These are phyloP conservation scores for Vitellaria paradoxa DNA, from an alignment of 179 eudicot species.

Conservation along the genomic window DNA sequence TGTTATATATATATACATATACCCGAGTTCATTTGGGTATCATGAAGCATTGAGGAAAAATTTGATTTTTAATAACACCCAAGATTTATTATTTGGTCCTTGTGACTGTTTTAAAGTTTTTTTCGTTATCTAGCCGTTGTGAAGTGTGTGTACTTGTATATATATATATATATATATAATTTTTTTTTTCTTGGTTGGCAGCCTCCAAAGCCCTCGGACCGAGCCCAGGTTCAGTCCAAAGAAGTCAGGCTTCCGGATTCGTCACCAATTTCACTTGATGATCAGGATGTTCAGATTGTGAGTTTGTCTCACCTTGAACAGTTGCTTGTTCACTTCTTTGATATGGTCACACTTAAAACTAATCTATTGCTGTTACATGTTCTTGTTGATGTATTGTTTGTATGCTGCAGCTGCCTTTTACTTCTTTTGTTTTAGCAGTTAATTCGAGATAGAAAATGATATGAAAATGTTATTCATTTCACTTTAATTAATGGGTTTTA, in stretches of 20 bases:
- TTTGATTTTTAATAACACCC: background rate
- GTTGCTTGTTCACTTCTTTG: background rate
- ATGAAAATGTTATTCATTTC: background rate
- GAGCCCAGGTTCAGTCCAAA: slow-evolving; percentile 80
- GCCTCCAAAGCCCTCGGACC: slow-evolving; percentile 84
- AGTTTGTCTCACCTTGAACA: slow-evolving; percentile 26
- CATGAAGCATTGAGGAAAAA: background rate
- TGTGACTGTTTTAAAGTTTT: background rate
- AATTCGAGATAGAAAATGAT: background rate
- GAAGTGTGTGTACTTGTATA: background rate
- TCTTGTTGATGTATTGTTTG: background rate
- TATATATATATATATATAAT: background rate
- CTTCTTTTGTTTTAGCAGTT: background rate
- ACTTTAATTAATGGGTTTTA: background rate
- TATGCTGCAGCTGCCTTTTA: background rate
- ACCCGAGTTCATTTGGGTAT: background rate
- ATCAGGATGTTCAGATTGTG: slow-evolving; percentile 93
- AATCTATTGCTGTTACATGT: background rate
- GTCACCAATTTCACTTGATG: slow-evolving; percentile 72
- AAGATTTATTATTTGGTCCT: background rate
- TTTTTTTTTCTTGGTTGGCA: slow-evolving; percentile 25
- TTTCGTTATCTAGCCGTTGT: background rate
- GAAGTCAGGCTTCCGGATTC: slow-evolving; percentile 87
- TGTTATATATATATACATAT: background rate
- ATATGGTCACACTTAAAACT: background rate